A percentile compares a stretch with the other conserved stretches of the same genome.
Evolutionary conservation across 1,284 basidiomycete genomes (phyloP).

Genomic region (Ganoderma sp.): DNA sequence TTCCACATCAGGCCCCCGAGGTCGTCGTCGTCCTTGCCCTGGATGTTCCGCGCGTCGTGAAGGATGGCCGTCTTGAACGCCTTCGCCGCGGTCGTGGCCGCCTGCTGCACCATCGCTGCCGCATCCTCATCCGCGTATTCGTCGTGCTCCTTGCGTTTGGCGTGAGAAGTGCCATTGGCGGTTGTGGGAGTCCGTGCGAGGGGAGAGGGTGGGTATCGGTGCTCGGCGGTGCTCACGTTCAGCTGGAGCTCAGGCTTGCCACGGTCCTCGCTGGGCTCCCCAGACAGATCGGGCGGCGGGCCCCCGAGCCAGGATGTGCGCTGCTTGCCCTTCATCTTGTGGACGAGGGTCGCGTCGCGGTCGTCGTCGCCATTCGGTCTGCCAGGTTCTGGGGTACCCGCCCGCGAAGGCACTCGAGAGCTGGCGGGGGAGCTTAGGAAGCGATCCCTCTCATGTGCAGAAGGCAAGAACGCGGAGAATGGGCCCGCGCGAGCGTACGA

Average conservation of each 20-base stretch:
- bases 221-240: slow-evolving; percentile 25
- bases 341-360: slow-evolving; percentile 34
- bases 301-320: slow-evolving; percentile 23
- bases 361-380: slow-evolving; percentile 33
- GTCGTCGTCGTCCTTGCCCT: slow-evolving; percentile 51
- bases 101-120: slow-evolving; percentile 30
- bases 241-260: slow-evolving; percentile 22
- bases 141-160: slow-evolving; percentile 19
- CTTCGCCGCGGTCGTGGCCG: slow-evolving; percentile 62
- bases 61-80: slow-evolving; percentile 70
- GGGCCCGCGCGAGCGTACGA: slow-evolving; percentile 38
- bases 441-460: slow-evolving; percentile 42
- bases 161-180: slow-evolving; percentile 11
- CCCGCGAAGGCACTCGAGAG: slow-evolving; percentile 30
- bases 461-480: slow-evolving; percentile 36
- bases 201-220: slow-evolving; percentile 30
- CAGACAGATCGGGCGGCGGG: slow-evolving; percentile 20
- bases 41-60: slow-evolving; percentile 76
- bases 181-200: slow-evolving; percentile 31
- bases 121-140: slow-evolving; percentile 36
- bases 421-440: slow-evolving; percentile 29
- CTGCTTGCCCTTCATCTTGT: slow-evolving; percentile 34
- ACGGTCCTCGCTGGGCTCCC: slow-evolving; percentile 19
- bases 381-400: slow-evolving; percentile 33
- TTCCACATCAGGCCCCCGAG: slow-evolving; percentile 54